Base-by-base conservation (phyloP, 768 basidiomycete species). In the Pleurotus citrinopileatus region DNA sequence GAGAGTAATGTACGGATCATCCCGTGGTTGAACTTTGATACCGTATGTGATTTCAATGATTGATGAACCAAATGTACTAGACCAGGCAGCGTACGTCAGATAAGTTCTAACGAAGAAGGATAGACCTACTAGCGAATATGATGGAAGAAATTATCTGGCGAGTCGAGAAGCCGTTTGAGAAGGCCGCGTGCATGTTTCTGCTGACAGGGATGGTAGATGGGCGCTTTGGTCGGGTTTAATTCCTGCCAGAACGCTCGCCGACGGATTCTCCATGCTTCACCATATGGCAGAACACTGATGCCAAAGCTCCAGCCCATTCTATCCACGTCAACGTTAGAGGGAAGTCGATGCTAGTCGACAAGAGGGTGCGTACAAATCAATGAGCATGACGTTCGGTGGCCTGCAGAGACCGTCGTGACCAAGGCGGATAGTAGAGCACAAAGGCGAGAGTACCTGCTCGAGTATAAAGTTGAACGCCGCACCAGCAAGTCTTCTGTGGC, bases 291-390 rank as follows among this genome's bases (percentile, higher is more conserved):
- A 32, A 71, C 58, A 2, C 65, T 65, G 47, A 78, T 67, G 42
- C 67, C 60, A 67, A 70, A 76, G 20, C 65, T 66, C 61, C 69
- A 73, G 2, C 75, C 75, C 64, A 76, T 73, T 28, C 78, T 77
- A 47, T 48, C n/a, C n/a, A n/a, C n/a, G n/a, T 17, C 13, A 32
- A 55, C 19, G 20, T n/a, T 2, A 17, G 45, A 50, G 15, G 19
- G 17, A 15, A 10, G 27, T n/a, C n/a, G n/a, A n/a, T n/a, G n/a
- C n/a, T n/a, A 25, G 26, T 12, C 25, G 37, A 9, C 7, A n/a
- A 45, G 40, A n/a, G 8, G 13, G 22, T 20, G 52, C 62, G 26
- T 37, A 60, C 63, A 67, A 19, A 12, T 67, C 62, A 40, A 63
- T 64, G 0, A 68, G 53, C 63, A 73, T 65, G 8, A 61, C 42